Base-by-base conservation (phyloP, 305 asterid genomes). In the Fraxinus dipetala region DNA sequence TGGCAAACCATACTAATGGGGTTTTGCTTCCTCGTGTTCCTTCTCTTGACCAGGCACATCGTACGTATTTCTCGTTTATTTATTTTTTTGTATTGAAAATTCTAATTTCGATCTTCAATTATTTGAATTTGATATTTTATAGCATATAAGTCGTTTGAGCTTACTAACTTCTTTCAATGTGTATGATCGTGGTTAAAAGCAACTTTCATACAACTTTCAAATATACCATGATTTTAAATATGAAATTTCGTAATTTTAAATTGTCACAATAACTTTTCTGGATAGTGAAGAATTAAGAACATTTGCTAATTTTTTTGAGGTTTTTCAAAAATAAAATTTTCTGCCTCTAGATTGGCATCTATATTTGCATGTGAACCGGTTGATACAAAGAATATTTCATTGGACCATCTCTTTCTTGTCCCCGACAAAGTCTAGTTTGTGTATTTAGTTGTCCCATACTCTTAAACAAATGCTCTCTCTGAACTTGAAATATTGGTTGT, bases 1-100 rank as follows among this genome's bases (percentile, higher is more conserved):
- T 94, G 98, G 98, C 95, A 93, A 86, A 94, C 98, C 43, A 93
- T 94, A 80, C 79, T 92, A 34, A 92, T 93, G 98, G 97, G 97
- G 26, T 84, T 93, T 81, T 92, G 95, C 92, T 93, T 93, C 89
- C 87, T 94, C 77, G 75, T 85, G 38, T 88, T 92, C 86, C 98
- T 93, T 34, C 97, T 94, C 70, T 34, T 89, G 34, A 80, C 98
- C 35, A 88, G 98, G 81, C 97, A 94, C 83, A 86, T 93, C 18
- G 98, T 94, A 87, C 14, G 97, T 88, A 20, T 51, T 72, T 78
- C 59, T 35, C 79, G 70, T 30, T 45, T 8, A 69, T 69, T 69
- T 4, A 30, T 13, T 69, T 28, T 28, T 11, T 6, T 45, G 34
- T 16, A 16, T 51, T 16, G 3, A 4, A 69, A 30, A 69, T 30